These are phyloP conservation scores for Globisporangium takayamanum DNA, from an alignment of 352 stramenopile species.

Conservation along the genomic window DNA sequence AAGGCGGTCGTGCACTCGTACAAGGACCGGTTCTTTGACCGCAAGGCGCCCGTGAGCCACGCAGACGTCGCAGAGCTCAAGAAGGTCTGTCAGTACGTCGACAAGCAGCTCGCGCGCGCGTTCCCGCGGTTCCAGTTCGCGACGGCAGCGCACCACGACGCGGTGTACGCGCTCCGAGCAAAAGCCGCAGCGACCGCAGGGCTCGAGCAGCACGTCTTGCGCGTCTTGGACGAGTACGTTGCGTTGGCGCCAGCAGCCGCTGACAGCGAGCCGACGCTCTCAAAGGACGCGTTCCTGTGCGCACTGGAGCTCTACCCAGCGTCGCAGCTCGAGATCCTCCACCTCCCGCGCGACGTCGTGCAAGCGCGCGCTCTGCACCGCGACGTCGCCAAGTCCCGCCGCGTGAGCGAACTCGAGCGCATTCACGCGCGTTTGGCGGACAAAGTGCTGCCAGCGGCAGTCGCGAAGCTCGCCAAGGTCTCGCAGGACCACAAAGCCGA, in stretches of 20 bases:
- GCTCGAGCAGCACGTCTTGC: constrained; percentile 31
- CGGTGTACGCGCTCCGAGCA: constrained; percentile 49
- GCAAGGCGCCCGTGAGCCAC: constrained; percentile 28
- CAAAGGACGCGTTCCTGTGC: constrained; percentile 33
- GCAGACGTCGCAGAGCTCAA: constrained; percentile 42
- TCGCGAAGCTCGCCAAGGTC: constrained; percentile 8
- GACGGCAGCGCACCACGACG: constrained; percentile 34
- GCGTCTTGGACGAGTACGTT: constrained; percentile 61
- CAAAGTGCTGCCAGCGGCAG: constrained; percentile 8
- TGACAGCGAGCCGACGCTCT: constrained; percentile 1
- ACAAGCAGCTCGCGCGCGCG: constrained; percentile 48
- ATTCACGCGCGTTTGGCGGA: constrained; percentile 18
- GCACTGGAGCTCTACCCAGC: constrained; percentile 52
- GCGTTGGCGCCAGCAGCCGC: constrained; percentile 12
- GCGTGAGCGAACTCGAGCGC: constrained; percentile 36
- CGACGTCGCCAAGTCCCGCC: constrained; percentile 38
- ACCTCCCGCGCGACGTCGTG: constrained; percentile 34
- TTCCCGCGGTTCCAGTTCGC: constrained; percentile 46
- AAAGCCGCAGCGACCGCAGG: constrained; percentile 58
- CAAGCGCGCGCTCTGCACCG: constrained; percentile 27
- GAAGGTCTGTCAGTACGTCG: constrained; percentile 46
- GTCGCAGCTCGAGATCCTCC: constrained; percentile 46
- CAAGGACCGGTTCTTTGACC: constrained; percentile 45
- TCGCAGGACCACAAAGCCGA: constrained; percentile 13
- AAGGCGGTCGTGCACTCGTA: constrained; percentile 57